phyloP scores from a whole-genome alignment of 306 rosid species.

The Arachis hypogaea region DNA sequence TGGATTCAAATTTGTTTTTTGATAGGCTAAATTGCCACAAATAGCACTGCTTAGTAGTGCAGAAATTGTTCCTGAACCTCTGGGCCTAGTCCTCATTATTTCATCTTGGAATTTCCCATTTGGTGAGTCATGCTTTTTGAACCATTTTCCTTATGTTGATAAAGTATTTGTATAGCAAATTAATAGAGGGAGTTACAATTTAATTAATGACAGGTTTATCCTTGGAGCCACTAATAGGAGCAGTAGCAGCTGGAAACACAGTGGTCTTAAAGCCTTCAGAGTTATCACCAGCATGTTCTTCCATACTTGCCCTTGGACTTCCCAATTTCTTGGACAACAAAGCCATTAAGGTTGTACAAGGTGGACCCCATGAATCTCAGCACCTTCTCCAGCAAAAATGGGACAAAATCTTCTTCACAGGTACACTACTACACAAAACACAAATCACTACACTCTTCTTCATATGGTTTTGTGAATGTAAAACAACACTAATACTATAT shows the following conservation, averaged over 20 bases:
- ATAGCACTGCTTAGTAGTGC: constrained; percentile 68
- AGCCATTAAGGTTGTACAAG: constrained; percentile 66
- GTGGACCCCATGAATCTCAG: constrained; percentile 54
- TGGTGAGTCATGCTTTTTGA: constrained; percentile 50
- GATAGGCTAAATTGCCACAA: constrained; percentile 65
- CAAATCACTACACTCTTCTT: not conserved
- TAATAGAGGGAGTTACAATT: not conserved
- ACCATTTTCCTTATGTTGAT: too few relatives aligned
- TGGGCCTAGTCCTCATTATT: constrained; percentile 72
- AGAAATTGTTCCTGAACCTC: constrained; percentile 69
- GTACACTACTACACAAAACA: constrained; percentile 22
- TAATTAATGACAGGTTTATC: constrained; percentile 55
- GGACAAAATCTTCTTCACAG: constrained; percentile 87
- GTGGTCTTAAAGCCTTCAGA: constrained; percentile 76
- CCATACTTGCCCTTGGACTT: constrained; percentile 51
- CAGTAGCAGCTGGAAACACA: constrained; percentile 76
- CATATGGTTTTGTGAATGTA: not conserved
- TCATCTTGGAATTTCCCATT: constrained; percentile 88
- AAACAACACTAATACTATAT: not conserved
- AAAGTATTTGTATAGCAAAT: too few relatives aligned
- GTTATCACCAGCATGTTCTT: constrained; percentile 58
- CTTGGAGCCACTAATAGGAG: constrained; percentile 83
- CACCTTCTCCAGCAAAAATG: constrained; percentile 56
- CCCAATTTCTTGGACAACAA: constrained; percentile 49
- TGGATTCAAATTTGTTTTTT: constrained; percentile 12